Conservation (phyloP, 495 filamentous ascomycete genomes). For the Durotheca rogersii region DNA sequence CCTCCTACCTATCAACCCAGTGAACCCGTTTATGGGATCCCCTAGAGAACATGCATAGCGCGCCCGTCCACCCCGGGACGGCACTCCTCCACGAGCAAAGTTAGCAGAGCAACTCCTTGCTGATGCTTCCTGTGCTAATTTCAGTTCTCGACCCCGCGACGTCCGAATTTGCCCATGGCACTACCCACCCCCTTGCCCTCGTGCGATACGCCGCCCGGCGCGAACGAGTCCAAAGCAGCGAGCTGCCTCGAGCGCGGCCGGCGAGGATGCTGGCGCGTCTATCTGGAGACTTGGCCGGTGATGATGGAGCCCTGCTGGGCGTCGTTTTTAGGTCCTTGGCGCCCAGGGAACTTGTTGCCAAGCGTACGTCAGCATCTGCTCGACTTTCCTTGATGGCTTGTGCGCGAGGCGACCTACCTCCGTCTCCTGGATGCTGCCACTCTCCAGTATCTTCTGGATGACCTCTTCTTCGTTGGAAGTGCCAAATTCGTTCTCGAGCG, state of each 20-base stretch:
- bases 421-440: constrained; percentile 66
- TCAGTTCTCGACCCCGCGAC: too few species aligned
- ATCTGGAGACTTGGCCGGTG: constrained; percentile 31
- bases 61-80: too few species aligned
- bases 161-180: neutral
- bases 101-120: constrained; percentile 6
- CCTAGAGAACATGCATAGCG: too few species aligned
- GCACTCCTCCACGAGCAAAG: constrained; percentile 11
- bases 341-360: constrained; percentile 42
- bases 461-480: constrained; percentile 73
- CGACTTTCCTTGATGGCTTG: too few species aligned
- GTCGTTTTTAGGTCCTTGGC: constrained; percentile 47
- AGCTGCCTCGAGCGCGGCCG: constrained; percentile 4
- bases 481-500: constrained; percentile 85
- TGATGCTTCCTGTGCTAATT: too few species aligned
- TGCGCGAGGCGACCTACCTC: constrained; percentile 58
- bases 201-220: neutral
- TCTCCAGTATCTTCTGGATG: constrained; percentile 75
- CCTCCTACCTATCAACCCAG: too few species aligned
- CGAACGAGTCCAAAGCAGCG: constrained; percentile 2
- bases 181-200: neutral
- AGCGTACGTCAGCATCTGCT: too few species aligned
- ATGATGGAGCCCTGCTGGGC: constrained; percentile 34
- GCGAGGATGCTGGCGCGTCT: constrained; percentile 7
- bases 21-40: too few species aligned